A percentile compares a stretch with the other conserved stretches of the same genome.
These are phyloP conservation scores for Cyberlindnera amylophila DNA, from an alignment of 805 yeast genomes.

Conservation along the genomic window DNA sequence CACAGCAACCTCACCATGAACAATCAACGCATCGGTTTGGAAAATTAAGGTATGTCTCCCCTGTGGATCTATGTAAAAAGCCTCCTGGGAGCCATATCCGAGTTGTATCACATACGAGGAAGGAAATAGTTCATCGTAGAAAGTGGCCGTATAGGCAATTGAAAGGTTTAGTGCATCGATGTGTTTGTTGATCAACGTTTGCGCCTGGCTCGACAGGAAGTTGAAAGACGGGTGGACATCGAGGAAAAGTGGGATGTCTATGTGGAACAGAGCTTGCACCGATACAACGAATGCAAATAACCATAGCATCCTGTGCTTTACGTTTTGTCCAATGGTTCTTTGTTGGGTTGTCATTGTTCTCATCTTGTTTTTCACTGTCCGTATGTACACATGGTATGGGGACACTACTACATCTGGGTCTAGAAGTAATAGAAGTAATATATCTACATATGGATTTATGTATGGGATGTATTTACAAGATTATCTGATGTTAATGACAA, in stretches of 20 bases:
- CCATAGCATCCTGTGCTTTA: too few relatives aligned
- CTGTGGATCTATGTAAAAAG: constrained; percentile 16
- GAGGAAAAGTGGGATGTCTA: constrained; percentile 13
- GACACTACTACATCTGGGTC: too few relatives aligned
- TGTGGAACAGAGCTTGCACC: constrained; percentile 4
- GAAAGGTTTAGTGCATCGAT: neutral
- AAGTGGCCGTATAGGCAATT: constrained; percentile 3
- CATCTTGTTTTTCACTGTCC: neutral
- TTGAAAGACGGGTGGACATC: constrained; percentile 10
- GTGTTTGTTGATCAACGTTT: constrained; percentile 7
- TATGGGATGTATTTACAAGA: too few relatives aligned
- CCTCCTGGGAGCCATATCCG: constrained; percentile 8
- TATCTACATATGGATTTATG: too few relatives aligned
- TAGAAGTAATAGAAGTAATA: too few relatives aligned
- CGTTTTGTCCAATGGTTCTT: too few relatives aligned
- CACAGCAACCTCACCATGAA: constrained; percentile 9
- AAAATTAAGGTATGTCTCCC: constrained; percentile 7
- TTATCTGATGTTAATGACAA: constrained; percentile 50
- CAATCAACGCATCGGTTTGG: constrained; percentile 18
- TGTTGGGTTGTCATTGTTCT: too few relatives aligned
- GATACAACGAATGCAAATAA: too few relatives aligned
- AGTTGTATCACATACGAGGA: constrained; percentile 5
- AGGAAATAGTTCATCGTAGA: constrained; percentile 1
- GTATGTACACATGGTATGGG: too few relatives aligned
- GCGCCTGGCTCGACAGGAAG: constrained; percentile 7